Conservation (phyloP, 139 green algal genomes). For the Tetratostichococcus sp. region DNA sequence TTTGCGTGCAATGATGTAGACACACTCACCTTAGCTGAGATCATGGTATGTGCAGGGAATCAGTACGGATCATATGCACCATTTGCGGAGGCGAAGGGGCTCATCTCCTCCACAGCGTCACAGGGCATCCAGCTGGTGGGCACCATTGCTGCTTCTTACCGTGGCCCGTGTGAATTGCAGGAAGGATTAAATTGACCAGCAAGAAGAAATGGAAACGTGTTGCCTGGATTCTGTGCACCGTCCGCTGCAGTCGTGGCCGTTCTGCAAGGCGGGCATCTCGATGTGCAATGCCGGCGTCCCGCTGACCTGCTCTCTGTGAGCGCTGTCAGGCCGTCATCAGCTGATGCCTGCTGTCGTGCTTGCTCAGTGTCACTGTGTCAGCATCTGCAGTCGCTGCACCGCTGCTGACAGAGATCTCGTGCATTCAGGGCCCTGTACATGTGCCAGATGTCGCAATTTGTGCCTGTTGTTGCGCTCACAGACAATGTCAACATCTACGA, state of each 20-base stretch:
- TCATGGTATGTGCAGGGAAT: neutral
- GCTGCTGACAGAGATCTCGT: too few species aligned
- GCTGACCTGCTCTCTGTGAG: constrained; percentile 55
- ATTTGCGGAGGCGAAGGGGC: neutral
- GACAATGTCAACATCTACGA: constrained; percentile 77
- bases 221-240: too few species aligned
- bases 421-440: constrained; percentile 70
- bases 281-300: constrained; percentile 45
- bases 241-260: constrained; percentile 29
- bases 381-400: too few species aligned
- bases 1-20: too few species aligned
- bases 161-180: too few species aligned
- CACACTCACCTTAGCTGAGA: too few species aligned
- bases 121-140: constrained; percentile 1
- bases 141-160: too few species aligned
- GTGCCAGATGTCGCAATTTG: constrained; percentile 51
- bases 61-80: neutral
- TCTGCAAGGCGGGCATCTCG: constrained; percentile 49
- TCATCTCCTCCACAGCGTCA: neutral
- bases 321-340: too few species aligned
- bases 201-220: too few species aligned
- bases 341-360: too few species aligned
- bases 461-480: constrained; percentile 11
- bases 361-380: too few species aligned
- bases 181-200: too few species aligned